Percentiles rank a stretch among this genome's conserved stretches.
Conservation (phyloP, 768 basidiomycete species). For the Pisolithus tinctorius region DNA sequence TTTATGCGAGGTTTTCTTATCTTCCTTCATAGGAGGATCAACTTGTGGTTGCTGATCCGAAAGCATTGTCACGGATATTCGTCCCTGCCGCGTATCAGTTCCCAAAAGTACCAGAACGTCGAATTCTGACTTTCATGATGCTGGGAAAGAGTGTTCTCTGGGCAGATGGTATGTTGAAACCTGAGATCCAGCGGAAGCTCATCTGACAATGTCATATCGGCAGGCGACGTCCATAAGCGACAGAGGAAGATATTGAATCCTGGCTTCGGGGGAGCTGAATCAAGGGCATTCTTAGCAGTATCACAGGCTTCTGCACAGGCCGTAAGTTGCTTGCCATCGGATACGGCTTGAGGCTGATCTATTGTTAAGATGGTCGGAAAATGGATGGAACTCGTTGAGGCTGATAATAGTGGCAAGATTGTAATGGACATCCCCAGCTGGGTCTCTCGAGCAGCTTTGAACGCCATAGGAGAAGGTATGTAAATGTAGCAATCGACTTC, state of each 20-base stretch:
- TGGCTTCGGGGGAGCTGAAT: slow-evolving; percentile 47
- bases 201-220: background rate
- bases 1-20: slow-evolving; percentile 4
- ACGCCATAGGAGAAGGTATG: slow-evolving; percentile 45
- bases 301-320: slow-evolving; percentile 34
- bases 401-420: slow-evolving; percentile 3
- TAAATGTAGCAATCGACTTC: background rate
- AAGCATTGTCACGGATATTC: slow-evolving; percentile 35
- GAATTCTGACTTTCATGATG: slow-evolving; percentile 8
- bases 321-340: slow-evolving; percentile 6
- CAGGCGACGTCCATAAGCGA: slow-evolving; percentile 42
- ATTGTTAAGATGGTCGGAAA: slow-evolving; percentile 14
- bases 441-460: slow-evolving; percentile 40
- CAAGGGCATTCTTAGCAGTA: slow-evolving; percentile 43
- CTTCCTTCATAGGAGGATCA: slow-evolving; percentile 32
- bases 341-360: background rate
- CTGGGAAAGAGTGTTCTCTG: slow-evolving; percentile 32
- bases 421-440: slow-evolving; percentile 20
- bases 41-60: slow-evolving; percentile 41
- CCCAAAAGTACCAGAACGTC: slow-evolving; percentile 27
- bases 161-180: slow-evolving; percentile 31
- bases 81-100: slow-evolving; percentile 39
- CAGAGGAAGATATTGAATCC: slow-evolving; percentile 28
- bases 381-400: slow-evolving; percentile 17
- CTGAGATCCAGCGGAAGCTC: slow-evolving; percentile 5